A percentile compares a stretch with the other conserved stretches of the same genome.
phyloP scores from a whole-genome alignment of 2,329 filamentous ascomycete species.

The Aspergillus niger region DNA sequence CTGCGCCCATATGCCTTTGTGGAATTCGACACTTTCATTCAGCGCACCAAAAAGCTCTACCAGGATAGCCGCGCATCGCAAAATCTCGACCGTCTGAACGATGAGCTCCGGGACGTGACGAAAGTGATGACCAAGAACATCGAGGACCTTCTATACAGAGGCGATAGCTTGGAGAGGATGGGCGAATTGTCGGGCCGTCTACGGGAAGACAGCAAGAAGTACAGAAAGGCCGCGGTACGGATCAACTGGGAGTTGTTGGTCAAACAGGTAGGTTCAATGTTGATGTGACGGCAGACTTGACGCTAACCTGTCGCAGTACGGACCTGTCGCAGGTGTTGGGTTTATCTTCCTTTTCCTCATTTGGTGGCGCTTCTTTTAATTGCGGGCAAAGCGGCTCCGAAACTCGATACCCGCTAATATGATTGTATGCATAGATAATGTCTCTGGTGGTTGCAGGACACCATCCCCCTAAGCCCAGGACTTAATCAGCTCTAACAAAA shows the following conservation, averaged over 20 bases:
- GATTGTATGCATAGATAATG: conserved; percentile 42
- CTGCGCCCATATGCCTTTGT: conserved; percentile 94
- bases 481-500: conserved; percentile 1
- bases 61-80: conserved; percentile 86
- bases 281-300: not conserved
- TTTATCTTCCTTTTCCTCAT: conserved; percentile 84
- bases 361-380: conserved; percentile 88
- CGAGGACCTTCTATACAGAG: conserved; percentile 92
- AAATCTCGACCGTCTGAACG: conserved; percentile 93
- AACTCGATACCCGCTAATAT: conserved; percentile 28
- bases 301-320: conserved; percentile 62
- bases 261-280: conserved; percentile 66
- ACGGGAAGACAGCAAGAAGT: conserved; percentile 91
- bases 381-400: conserved; percentile 11
- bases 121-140: conserved; percentile 99
- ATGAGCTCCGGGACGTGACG: conserved; percentile 95
- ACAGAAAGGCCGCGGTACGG: conserved; percentile 83
- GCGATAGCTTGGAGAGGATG: conserved; percentile 94
- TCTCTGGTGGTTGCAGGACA: conserved; percentile 36
- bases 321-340: conserved; percentile 78
- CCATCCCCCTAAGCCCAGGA: conserved; percentile 16
- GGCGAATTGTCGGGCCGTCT: conserved; percentile 87
- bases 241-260: conserved; percentile 98
- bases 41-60: conserved; percentile 89
- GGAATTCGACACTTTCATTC: conserved; percentile 97